Evolutionary conservation across 2,329 filamentous ascomycete genomes (phyloP).

Genomic region (Botryotinia convoluta): DNA sequence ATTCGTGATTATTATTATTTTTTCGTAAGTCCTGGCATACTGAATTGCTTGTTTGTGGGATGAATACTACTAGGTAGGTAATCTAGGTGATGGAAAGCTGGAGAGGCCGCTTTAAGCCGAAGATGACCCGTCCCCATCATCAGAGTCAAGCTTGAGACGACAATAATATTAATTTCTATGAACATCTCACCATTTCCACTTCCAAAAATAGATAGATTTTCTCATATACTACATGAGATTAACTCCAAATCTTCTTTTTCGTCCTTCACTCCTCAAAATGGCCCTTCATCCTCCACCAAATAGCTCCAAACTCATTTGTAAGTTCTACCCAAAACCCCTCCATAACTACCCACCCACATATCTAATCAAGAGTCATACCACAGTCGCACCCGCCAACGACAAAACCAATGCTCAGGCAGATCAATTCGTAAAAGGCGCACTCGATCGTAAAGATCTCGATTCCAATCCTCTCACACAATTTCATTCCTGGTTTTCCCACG

Average conservation of each 20-base stretch:
- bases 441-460: constrained; percentile 61
- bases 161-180: background rate
- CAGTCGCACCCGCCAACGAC: constrained; percentile 63
- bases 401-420: constrained; percentile 61
- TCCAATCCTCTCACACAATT: constrained; percentile 77
- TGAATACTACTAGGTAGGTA: background rate
- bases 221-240: constrained; percentile 22
- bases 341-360: background rate
- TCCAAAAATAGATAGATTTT: background rate
- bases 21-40: background rate
- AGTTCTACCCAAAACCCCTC: constrained; percentile 15
- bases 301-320: constrained; percentile 37
- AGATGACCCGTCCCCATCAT: background rate
- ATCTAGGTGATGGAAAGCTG: background rate
- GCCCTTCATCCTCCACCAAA: constrained; percentile 33
- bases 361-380: background rate
- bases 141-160: background rate
- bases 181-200: background rate
- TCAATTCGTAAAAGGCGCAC: constrained; percentile 69
- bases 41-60: background rate
- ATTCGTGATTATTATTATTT: background rate
- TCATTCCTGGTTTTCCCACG: constrained; percentile 80
- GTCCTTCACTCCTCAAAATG: constrained; percentile 30
- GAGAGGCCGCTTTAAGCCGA: background rate
- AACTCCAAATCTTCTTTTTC: constrained; percentile 27